These are phyloP conservation scores for Aquilaria sinensis DNA, from an alignment of 345 rosid species.

Conservation along the genomic window DNA sequence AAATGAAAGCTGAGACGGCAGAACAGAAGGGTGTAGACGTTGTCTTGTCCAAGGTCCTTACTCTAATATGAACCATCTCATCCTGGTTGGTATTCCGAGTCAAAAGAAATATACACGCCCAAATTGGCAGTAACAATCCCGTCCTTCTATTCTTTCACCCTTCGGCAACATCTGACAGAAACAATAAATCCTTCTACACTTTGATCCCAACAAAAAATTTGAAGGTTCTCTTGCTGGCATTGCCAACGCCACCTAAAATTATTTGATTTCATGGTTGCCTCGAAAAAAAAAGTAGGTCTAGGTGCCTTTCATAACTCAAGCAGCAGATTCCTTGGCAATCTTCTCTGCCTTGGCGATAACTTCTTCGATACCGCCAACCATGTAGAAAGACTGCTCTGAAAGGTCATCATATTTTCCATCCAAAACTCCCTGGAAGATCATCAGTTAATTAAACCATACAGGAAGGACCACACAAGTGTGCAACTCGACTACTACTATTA, in stretches of 20 bases:
- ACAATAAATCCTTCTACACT: conserved; percentile 8
- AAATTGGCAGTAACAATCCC: conserved; percentile 1
- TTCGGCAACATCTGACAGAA: conserved; percentile 14
- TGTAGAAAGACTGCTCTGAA: conserved; percentile 74
- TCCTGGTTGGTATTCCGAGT: too few species aligned
- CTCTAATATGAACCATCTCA: too few species aligned
- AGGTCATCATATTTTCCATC: conserved; percentile 87
- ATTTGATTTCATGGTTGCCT: conserved; percentile 23
- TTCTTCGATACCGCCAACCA: conserved; percentile 87
- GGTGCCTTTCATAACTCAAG: conserved; percentile 17
- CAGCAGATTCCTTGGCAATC: conserved; percentile 66
- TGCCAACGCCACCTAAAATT: conserved; percentile 24
- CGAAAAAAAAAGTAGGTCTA: conserved; percentile 12
- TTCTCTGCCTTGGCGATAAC: conserved; percentile 81
- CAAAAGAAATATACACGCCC: conserved; percentile 20
- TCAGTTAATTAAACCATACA: not conserved
- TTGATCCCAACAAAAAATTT: conserved; percentile 19
- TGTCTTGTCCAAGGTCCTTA: too few species aligned
- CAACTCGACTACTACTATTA: too few species aligned
- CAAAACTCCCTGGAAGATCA: conserved; percentile 56
- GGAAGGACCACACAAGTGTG: too few species aligned
- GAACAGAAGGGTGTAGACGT: too few species aligned
- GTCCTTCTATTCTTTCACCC: conserved; percentile 22
- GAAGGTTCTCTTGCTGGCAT: conserved; percentile 24
- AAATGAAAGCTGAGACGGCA: too few species aligned